phyloP scores from a whole-genome alignment of 345 rosid genomes.

The Passiflora organensis region DNA sequence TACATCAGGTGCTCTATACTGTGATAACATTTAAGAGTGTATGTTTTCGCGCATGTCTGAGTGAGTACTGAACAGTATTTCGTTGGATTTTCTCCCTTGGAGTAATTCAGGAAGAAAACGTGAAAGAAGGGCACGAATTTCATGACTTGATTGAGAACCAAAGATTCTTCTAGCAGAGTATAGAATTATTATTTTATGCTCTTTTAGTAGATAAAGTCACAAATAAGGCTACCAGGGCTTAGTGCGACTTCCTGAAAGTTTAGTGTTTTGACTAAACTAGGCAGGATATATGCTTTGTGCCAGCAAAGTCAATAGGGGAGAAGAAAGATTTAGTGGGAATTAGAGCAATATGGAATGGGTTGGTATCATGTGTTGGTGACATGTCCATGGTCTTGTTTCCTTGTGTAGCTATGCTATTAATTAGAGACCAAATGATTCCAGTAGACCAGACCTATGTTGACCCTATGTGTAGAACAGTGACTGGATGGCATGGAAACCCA shows the following conservation, averaged over 20 bases:
- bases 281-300: neutral
- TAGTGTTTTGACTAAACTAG: neutral
- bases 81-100: no score
- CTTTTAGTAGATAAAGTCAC: no score
- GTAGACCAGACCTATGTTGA: neutral
- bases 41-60: no score
- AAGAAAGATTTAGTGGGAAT: neutral
- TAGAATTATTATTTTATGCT: no score
- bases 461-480: neutral
- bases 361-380: neutral
- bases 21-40: no score
- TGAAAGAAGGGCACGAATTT: no score
- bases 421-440: constrained; percentile 4
- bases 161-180: no score
- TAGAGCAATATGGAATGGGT: neutral
- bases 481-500: neutral
- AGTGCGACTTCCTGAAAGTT: neutral
- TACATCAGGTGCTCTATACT: no score
- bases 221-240: no score
- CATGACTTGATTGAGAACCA: no score
- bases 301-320: neutral
- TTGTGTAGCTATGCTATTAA: neutral
- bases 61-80: no score
- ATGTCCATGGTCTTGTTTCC: neutral
- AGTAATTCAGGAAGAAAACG: no score